These are phyloP conservation scores for Gymnopus androsaceus DNA, from an alignment of 1,284 basidiomycete species.

Conservation along the genomic window DNA sequence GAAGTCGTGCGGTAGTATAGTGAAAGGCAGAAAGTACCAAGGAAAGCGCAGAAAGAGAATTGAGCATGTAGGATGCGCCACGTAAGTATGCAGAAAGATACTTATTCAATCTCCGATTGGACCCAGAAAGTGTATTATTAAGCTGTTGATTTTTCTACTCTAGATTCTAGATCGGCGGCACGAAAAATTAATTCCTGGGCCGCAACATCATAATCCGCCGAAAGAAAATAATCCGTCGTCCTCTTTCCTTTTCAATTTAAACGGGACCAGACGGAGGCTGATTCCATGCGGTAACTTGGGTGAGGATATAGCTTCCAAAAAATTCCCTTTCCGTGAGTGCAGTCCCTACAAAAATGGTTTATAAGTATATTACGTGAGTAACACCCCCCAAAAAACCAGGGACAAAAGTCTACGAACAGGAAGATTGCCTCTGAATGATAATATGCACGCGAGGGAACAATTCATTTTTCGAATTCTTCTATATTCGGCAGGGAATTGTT, in stretches of 20 bases:
- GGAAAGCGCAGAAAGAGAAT: slow-evolving; percentile 11
- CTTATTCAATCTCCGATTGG: neutral
- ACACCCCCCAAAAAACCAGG: slow-evolving; percentile 52
- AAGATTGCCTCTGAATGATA: slow-evolving; percentile 59
- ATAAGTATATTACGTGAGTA: slow-evolving; percentile 56
- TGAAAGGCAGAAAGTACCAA: slow-evolving; percentile 3
- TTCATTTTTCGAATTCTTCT: slow-evolving; percentile 50
- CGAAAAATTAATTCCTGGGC: neutral
- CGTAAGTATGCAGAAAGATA: slow-evolving; percentile 9
- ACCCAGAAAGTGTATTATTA: neutral
- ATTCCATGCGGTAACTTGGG: neutral
- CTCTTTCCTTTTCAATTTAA: slow-evolving; percentile 1
- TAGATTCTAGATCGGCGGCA: neutral
- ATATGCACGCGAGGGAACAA: slow-evolving; percentile 46
- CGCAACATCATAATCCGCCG: neutral
- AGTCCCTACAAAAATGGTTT: slow-evolving; percentile 24
- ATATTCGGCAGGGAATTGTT: slow-evolving; percentile 67
- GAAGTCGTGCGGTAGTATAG: slow-evolving; percentile 37
- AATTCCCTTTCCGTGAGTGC: slow-evolving; percentile 2
- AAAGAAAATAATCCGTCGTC: neutral
- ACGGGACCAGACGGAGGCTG: neutral
- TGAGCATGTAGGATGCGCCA: slow-evolving; percentile 5
- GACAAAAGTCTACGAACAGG: slow-evolving; percentile 47
- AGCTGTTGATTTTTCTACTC: neutral
- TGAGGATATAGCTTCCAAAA: neutral